Evolutionary conservation across 2,329 filamentous ascomycete species (phyloP), one percentile per base, ranked within the genome.

Genomic region (Ambrosiella cleistominuta): DNA sequence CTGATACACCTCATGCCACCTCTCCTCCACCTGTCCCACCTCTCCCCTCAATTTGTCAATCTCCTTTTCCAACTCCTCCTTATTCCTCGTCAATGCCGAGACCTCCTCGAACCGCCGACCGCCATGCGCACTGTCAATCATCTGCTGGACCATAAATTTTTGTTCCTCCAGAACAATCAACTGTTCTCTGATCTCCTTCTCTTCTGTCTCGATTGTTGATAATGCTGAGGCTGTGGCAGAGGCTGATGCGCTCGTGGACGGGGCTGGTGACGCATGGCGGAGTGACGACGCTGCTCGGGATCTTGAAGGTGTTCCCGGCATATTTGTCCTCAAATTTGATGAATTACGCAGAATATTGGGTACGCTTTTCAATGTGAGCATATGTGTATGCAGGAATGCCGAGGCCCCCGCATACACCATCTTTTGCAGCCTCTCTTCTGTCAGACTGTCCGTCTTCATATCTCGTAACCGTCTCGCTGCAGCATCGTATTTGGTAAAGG

Each of bases 81-180:
- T 71, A 64, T 95, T 95, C 60, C 83, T 77, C 3, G 82, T 82
- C 59, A 96, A 71, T 9, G 86, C 87, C 58, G 81, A 80, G 1
- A 94, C 86, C 69, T 96, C 90, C 65, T 95, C 90, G 63, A 95
- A 94, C 60, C 87, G 82, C 36, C 87, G 75, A 9, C 85, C 80
- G 47, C 82, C 83, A 53, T 83, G 84, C 0, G 89, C 88, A 61
- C 83, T 80, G 7, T 79, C 80, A 50, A 95, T 80, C 88, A 95
- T 95, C 64, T 87, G 82, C 42, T 83, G 81, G 0, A 96, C 88
- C 70, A 95, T 81, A 69, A 94, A 95, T 62, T 83, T 85, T 68
- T 96, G 90, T 70, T 96, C 90, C 68, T 95, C 88, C 0, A 96
- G 75, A 6, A 96, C 83, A 37, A 93, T 85, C 11, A 95, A 72